phyloP scores from a whole-genome alignment of 2,329 filamentous ascomycete species.

The Tolypocladium cylindrosporum region DNA sequence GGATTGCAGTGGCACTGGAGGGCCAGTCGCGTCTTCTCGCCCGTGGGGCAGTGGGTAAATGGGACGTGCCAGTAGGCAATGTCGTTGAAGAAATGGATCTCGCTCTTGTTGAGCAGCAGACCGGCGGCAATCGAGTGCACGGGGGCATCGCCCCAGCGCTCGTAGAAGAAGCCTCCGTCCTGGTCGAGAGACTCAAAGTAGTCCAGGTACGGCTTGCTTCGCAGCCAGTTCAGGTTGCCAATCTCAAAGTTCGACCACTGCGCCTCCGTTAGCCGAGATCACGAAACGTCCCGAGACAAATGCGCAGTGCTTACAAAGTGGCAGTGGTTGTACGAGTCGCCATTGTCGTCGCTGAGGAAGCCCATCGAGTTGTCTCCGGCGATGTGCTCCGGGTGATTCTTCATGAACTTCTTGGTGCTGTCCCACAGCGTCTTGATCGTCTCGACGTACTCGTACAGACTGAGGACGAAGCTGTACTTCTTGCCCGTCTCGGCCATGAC shows the following conservation, averaged over 20 bases:
- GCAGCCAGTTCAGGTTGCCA: conserved; percentile 86
- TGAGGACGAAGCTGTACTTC: conserved; percentile 96
- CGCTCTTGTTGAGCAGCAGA: conserved; percentile 79
- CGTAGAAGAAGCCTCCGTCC: conserved; percentile 97
- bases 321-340: conserved; percentile 91
- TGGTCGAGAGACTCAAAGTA: conserved; percentile 82
- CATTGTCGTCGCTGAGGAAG: conserved; percentile 85
- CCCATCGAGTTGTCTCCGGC: conserved; percentile 74
- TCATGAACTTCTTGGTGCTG: conserved; percentile 88
- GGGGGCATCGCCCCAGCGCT: conserved; percentile 95
- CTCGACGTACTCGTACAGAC: conserved; percentile 91
- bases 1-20: conserved; percentile 93
- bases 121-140: conserved; percentile 95
- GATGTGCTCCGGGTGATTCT: conserved; percentile 82
- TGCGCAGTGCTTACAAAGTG: conserved; percentile 63
- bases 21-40: conserved; percentile 72
- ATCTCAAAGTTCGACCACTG: conserved; percentile 99
- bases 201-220: conserved; percentile 79
- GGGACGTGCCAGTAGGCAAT: conserved; percentile 98
- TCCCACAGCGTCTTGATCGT: conserved; percentile 96
- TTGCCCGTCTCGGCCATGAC: conserved; percentile 94
- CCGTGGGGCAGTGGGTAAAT: conserved; percentile 94
- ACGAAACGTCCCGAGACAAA: not conserved
- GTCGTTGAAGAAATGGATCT: conserved; percentile 98
- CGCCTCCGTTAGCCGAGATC: conserved; percentile 13